Conservation (phyloP, 345 rosid species). For the Syzygium aromaticum region DNA sequence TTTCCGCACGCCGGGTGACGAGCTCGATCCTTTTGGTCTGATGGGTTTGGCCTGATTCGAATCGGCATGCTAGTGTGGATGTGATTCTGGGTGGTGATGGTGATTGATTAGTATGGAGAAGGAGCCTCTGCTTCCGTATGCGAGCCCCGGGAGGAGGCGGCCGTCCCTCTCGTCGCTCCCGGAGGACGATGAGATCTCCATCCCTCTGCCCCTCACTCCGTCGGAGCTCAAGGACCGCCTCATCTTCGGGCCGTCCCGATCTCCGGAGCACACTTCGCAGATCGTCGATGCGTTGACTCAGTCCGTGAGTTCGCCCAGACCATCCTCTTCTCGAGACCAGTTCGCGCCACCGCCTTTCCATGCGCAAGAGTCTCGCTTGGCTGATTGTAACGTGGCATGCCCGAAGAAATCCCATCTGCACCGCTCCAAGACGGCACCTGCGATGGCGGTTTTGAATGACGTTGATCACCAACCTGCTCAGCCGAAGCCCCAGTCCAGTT, state of each 20-base stretch:
- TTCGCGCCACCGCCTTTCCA: not conserved
- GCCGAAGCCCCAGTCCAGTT: constrained; percentile 17
- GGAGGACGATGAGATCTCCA: constrained; percentile 45
- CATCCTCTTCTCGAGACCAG: constrained; percentile 7
- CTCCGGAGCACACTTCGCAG: constrained; percentile 28
- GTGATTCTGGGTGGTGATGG: not conserved
- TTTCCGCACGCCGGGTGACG: not conserved
- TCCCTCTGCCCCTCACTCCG: constrained; percentile 44
- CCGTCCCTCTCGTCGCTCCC: constrained; percentile 53
- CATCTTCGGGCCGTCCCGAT: constrained; percentile 56
- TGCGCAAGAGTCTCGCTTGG: not conserved
- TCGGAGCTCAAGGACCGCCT: constrained; percentile 60
- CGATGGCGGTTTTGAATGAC: constrained; percentile 34
- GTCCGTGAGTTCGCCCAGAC: constrained; percentile 15
- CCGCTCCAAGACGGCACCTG: constrained; percentile 77
- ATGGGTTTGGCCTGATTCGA: not conserved
- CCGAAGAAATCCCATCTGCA: constrained; percentile 23
- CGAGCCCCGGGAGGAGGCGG: constrained; percentile 22
- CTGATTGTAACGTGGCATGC: not conserved
- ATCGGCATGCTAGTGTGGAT: not conserved
- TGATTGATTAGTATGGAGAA: constrained; percentile 22
- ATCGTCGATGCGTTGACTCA: constrained; percentile 42
- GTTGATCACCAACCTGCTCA: not conserved
- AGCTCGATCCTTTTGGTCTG: not conserved
- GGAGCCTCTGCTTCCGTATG: constrained; percentile 49